Evolutionary conservation across 345 rosid species (phyloP).

Genomic region (Cardamine chenopodiifolia): DNA sequence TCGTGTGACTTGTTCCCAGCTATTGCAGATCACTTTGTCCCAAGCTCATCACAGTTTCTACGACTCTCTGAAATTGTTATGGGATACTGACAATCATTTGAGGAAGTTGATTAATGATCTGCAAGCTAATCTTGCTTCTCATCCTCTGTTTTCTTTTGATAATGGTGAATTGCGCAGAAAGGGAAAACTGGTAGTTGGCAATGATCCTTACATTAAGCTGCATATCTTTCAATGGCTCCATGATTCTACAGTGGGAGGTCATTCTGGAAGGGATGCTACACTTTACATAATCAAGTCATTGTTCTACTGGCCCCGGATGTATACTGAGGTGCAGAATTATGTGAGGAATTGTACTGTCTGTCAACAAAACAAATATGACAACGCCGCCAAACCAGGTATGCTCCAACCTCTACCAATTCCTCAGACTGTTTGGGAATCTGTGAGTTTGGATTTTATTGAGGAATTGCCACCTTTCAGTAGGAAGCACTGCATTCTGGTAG

Average conservation of each 20-base stretch:
- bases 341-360: not conserved
- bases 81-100: not conserved
- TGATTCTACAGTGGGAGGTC: not conserved
- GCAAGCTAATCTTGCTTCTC: too few relatives aligned
- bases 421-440: rapidly evolving
- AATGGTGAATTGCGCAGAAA: too few relatives aligned
- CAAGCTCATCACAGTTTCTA: not conserved
- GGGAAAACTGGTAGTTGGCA: not conserved
- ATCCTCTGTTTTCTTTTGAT: too few relatives aligned
- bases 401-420: rapidly evolving
- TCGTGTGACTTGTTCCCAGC: rapidly evolving
- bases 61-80: rapidly evolving
- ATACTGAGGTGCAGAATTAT: not conserved
- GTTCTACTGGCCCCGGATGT: not conserved
- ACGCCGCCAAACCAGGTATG: rapidly evolving
- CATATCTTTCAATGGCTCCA: not conserved
- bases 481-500: not conserved
- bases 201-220: not conserved
- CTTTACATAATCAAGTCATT: not conserved
- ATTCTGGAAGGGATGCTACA: not conserved
- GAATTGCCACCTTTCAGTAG: rapidly evolving
- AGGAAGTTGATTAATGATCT: too few relatives aligned
- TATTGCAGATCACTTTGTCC: rapidly evolving
- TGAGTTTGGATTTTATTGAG: not conserved
- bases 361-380: not conserved